These are phyloP conservation scores for Avicennia marina DNA, from an alignment of 257 asterid species.

Conservation along the genomic window DNA sequence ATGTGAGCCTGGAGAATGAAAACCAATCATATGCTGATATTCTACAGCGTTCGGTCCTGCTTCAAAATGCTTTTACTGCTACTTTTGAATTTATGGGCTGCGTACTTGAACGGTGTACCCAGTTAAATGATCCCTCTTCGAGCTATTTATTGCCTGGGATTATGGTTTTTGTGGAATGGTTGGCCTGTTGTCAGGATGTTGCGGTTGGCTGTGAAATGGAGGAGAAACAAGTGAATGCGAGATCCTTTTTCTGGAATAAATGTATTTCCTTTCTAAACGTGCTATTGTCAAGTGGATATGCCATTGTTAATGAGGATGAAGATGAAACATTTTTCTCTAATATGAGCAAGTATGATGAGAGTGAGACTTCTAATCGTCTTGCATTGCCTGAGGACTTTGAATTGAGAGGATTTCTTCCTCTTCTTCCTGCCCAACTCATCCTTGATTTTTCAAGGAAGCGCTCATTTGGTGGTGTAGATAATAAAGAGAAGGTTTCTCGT, in stretches of 20 bases:
- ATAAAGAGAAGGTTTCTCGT: conserved; percentile 56
- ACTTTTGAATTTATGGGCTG: conserved; percentile 78
- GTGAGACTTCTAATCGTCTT: conserved; percentile 70
- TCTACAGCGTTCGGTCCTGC: conserved; percentile 80
- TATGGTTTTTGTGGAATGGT: conserved; percentile 89
- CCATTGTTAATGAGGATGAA: conserved; percentile 50
- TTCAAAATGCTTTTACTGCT: conserved; percentile 78
- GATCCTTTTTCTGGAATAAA: conserved; percentile 70
- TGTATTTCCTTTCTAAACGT: conserved; percentile 63
- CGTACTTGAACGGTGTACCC: conserved; percentile 66
- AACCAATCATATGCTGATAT: conserved; percentile 88
- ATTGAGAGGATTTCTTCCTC: conserved; percentile 85
- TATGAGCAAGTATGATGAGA: conserved; percentile 81
- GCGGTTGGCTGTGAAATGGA: conserved; percentile 67
- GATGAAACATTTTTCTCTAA: conserved; percentile 75
- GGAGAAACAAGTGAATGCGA: conserved; percentile 67
- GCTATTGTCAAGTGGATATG: conserved; percentile 57
- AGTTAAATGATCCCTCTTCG: conserved; percentile 64
- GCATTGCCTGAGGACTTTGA: conserved; percentile 94
- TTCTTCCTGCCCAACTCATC: conserved; percentile 77
- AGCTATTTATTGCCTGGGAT: conserved; percentile 86
- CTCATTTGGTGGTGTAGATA: conserved; percentile 53
- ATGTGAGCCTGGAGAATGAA: conserved; percentile 69
- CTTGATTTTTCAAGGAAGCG: conserved; percentile 85
- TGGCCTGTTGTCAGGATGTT: conserved; percentile 76